A percentile compares a stretch with the other conserved stretches of the same genome.
phyloP scores from a whole-genome alignment of 2,329 filamentous ascomycete genomes.

The Tolypocladium tundrense region DNA sequence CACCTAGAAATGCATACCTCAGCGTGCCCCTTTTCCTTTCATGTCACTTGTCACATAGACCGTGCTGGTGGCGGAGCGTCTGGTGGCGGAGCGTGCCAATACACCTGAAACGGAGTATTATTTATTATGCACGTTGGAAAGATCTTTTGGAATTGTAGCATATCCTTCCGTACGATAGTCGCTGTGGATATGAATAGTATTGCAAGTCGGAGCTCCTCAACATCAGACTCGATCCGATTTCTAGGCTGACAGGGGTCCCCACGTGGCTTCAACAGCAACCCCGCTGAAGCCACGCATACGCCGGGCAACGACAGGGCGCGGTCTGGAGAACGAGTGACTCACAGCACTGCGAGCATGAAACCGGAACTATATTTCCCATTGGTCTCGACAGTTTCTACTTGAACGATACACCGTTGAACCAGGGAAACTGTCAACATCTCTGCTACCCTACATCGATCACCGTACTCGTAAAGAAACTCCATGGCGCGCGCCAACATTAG shows the following conservation, averaged over 20 bases:
- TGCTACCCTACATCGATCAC: neutral
- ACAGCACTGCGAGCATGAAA: neutral
- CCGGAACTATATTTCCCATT: neutral
- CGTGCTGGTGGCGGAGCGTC: neutral
- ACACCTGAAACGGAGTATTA: neutral
- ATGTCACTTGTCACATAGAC: too few relatives aligned
- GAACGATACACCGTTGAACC: neutral
- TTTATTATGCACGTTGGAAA: neutral
- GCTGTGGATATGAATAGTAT: neutral
- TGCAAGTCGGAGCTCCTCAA: neutral
- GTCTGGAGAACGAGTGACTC: neutral
- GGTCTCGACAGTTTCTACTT: neutral
- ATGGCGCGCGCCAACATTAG: slow-evolving; percentile 31
- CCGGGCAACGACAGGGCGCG: neutral
- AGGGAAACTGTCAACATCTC: neutral
- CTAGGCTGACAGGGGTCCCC: neutral
- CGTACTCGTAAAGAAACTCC: neutral
- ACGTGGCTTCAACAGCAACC: neutral
- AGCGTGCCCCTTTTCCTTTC: neutral
- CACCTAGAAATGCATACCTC: neutral
- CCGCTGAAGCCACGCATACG: neutral
- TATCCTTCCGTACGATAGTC: neutral
- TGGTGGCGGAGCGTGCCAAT: neutral
- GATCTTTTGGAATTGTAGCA: neutral
- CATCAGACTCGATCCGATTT: neutral